phyloP scores from a whole-genome alignment of 768 basidiomycete genomes.

The Psilocybe cyanescens region DNA sequence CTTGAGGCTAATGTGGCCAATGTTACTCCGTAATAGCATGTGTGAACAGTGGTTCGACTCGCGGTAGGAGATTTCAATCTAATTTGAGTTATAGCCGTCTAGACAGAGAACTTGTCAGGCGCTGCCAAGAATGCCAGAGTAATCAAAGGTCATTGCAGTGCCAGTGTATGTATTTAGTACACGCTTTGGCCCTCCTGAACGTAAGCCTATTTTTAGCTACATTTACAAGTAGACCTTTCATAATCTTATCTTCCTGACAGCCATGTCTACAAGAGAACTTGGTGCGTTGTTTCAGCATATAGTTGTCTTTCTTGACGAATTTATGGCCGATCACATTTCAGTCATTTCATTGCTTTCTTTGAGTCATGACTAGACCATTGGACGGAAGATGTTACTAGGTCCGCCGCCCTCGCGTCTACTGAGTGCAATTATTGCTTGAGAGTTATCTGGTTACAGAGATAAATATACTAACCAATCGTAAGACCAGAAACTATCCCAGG shows the following conservation, averaged over 20 bases:
- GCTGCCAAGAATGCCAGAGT: background rate
- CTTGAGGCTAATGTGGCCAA: background rate
- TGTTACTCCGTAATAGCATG: background rate
- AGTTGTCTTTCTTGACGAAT: background rate
- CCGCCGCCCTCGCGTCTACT: background rate
- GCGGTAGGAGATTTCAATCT: background rate
- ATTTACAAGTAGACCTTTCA: background rate
- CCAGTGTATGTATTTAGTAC: background rate
- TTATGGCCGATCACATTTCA: background rate
- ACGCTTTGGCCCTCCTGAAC: background rate
- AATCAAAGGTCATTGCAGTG: background rate
- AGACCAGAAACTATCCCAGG: background rate
- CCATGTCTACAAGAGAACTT: background rate
- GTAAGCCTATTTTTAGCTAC: background rate
- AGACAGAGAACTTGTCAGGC: background rate
- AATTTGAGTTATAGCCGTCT: background rate
- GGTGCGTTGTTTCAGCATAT: background rate
- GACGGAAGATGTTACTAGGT: background rate
- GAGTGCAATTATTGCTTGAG: background rate
- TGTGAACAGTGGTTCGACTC: background rate
- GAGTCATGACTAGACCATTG: background rate
- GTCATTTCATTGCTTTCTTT: background rate
- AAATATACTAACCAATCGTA: background rate
- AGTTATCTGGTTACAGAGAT: background rate
- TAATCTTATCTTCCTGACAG: conserved; percentile 7